Evolutionary conservation across 495 filamentous ascomycete genomes (phyloP), one percentile per base, ranked within the genome.

Genomic region (Chlorociboria aeruginascens): DNA sequence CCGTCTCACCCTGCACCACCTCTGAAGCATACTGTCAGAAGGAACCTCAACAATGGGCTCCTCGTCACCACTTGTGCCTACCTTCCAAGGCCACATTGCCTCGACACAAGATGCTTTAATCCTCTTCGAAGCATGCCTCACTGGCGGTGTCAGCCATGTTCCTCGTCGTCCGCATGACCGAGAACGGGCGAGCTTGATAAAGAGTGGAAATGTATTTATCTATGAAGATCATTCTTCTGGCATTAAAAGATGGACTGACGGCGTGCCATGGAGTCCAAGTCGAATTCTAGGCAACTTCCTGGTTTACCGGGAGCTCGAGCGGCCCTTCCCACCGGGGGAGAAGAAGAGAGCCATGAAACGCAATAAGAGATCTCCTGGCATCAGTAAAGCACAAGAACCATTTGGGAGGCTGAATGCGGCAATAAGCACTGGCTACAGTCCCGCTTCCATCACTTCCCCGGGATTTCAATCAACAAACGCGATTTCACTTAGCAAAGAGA

Each of bases 201-300:
- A 71, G 48, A 93, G 86, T 57, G 89, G 89, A 17, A 81, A 82
- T 45, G 76, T 94, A 9, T 90, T 95, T 61, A 83, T 95, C 53
- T 95, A 94, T 64, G 85, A 92, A 58, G 86, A 94, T 59, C 78
- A 83, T 46, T 79, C 83, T 0, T 90, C 88, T 1, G 85, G 85
- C 2, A 93, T 95, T 64, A 93, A 90, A 66, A 75, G 89, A 35
- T 95, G 89, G 89, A 95, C 89, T 0, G 89, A 96, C 61, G 87
- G 88, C 2, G 74, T 85, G 10, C 78, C 78, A 13, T 95, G 89
- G 89, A 90, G 85, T 56, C 88, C 89, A 0, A 93, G 88, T 61
- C 81, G 89, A 12, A 89, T 95, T 32, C 66, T 92, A 38, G 83
- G 81, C 37, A 94, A 95, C 56, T 93, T 88, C 56, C 75, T 95